Percentiles rank a stretch among this genome's conserved stretches.
Conservation (phyloP, 495 filamentous ascomycete genomes). For the Corynascus novoguineensis region DNA sequence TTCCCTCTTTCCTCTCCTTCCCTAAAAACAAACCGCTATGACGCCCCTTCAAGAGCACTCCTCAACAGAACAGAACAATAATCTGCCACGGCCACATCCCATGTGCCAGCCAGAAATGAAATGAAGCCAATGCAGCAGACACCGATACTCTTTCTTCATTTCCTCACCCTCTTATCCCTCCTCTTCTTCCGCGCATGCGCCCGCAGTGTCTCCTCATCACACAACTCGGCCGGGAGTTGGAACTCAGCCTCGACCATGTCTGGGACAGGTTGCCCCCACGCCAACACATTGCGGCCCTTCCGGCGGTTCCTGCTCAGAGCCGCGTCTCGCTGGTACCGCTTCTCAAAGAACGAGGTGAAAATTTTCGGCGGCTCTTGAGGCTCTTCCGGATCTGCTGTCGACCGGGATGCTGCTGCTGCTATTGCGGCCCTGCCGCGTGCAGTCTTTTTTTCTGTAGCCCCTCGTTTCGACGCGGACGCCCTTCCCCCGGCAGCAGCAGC, state of each 20-base stretch:
- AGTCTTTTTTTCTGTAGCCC: conserved; percentile 12
- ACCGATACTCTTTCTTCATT: neutral
- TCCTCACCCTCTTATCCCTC: conserved; percentile 27
- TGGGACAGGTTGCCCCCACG: conserved; percentile 81
- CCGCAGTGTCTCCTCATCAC: conserved; percentile 62
- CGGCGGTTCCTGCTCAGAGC: conserved; percentile 60
- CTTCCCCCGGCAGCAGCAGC: no score
- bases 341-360: conserved; percentile 80
- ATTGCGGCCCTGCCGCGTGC: neutral
- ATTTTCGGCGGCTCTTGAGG: conserved; percentile 46
- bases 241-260: conserved; percentile 67
- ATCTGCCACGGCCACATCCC: neutral
- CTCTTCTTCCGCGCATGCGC: conserved; percentile 58
- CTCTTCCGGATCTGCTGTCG: neutral
- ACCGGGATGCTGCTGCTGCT: conserved; percentile 23
- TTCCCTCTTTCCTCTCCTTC: neutral
- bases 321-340: conserved; percentile 67
- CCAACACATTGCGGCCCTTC: conserved; percentile 44
- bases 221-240: conserved; percentile 61
- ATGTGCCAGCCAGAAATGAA: neutral
- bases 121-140: neutral
- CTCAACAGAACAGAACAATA: neutral
- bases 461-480: no score
- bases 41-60: neutral
- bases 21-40: neutral